phyloP scores from a whole-genome alignment of 192 early-diverging fungal genomes.

The Podila epigama region DNA sequence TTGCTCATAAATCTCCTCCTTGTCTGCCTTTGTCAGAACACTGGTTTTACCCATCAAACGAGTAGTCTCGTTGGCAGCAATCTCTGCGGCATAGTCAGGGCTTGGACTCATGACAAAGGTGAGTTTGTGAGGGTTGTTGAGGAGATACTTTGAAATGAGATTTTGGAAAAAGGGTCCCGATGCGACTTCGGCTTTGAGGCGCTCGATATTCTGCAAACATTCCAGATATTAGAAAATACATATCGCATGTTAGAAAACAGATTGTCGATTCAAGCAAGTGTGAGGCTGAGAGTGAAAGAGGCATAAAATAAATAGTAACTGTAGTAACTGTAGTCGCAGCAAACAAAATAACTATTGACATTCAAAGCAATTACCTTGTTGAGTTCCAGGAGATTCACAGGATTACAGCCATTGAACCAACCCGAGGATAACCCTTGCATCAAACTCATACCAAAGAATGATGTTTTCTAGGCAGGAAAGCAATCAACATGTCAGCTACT shows the following conservation, averaged over 20 bases:
- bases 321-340: too few relatives aligned
- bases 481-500: neutral
- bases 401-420: slow-evolving; percentile 91
- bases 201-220: slow-evolving; percentile 65
- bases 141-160: slow-evolving; percentile 78
- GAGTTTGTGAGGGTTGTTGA: slow-evolving; percentile 81
- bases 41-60: slow-evolving; percentile 69
- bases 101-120: slow-evolving; percentile 86
- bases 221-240: neutral
- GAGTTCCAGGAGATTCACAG: slow-evolving; percentile 82
- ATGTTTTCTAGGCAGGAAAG: slow-evolving; percentile 67
- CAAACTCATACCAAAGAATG: slow-evolving; percentile 85
- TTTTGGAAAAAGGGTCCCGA: slow-evolving; percentile 75
- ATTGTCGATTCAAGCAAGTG: too few relatives aligned
- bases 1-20: slow-evolving; percentile 66
- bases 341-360: too few relatives aligned
- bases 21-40: slow-evolving; percentile 67
- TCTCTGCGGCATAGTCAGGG: slow-evolving; percentile 63
- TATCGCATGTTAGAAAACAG: too few relatives aligned
- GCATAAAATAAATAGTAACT: too few relatives aligned
- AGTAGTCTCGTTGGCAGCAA: slow-evolving; percentile 69
- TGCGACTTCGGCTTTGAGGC: slow-evolving; percentile 67
- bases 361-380: too few relatives aligned
- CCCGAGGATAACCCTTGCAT: slow-evolving; percentile 79
- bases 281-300: too few relatives aligned